Percentiles rank a stretch among this genome's conserved stretches.
phyloP scores from a whole-genome alignment of 805 yeast species.

The Cyberlindnera bimundalis region DNA sequence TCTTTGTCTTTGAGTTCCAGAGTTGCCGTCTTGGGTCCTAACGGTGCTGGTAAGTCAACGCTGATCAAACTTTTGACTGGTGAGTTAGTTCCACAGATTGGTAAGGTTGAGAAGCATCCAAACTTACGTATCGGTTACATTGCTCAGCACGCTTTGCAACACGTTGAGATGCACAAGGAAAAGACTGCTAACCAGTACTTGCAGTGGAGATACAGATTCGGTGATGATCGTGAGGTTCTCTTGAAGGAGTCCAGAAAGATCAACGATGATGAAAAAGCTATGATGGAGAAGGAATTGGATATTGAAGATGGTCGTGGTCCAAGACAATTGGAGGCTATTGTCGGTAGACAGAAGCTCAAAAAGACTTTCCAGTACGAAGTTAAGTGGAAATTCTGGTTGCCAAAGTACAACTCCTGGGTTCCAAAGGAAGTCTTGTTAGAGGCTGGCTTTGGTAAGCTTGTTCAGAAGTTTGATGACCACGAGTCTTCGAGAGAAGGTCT shows the following conservation, averaged over 20 bases:
- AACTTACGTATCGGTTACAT: constrained; percentile 97
- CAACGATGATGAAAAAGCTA: constrained; percentile 70
- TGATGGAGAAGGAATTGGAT: constrained; percentile 76
- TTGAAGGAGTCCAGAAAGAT: constrained; percentile 90
- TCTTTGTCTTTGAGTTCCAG: constrained; percentile 94
- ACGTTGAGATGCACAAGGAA: constrained; percentile 95
- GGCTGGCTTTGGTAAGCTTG: constrained; percentile 85
- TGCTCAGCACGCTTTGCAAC: constrained; percentile 98
- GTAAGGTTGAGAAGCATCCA: constrained; percentile 96
- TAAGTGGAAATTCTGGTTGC: constrained; percentile 90
- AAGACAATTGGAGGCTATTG: constrained; percentile 87
- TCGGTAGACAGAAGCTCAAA: constrained; percentile 95
- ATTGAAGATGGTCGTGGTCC: constrained; percentile 85
- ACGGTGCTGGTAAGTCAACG: constrained; percentile 99
- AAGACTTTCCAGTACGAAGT: constrained; percentile 95
- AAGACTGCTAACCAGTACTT: constrained; percentile 96
- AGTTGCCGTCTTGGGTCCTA: constrained; percentile 95
- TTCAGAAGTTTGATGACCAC: constrained; percentile 96
- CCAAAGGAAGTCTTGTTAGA: constrained; percentile 76
- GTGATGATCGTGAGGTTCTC: constrained; percentile 96
- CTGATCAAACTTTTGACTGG: constrained; percentile 90
- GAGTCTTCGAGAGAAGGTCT: constrained; percentile 99
- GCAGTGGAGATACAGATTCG: constrained; percentile 97
- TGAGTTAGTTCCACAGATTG: constrained; percentile 80
- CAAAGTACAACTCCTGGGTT: constrained; percentile 92